A percentile compares a stretch with the other conserved stretches of the same genome.
These are phyloP conservation scores for Cicer pinnatifidum DNA, from an alignment of 306 rosid genomes.

Conservation along the genomic window DNA sequence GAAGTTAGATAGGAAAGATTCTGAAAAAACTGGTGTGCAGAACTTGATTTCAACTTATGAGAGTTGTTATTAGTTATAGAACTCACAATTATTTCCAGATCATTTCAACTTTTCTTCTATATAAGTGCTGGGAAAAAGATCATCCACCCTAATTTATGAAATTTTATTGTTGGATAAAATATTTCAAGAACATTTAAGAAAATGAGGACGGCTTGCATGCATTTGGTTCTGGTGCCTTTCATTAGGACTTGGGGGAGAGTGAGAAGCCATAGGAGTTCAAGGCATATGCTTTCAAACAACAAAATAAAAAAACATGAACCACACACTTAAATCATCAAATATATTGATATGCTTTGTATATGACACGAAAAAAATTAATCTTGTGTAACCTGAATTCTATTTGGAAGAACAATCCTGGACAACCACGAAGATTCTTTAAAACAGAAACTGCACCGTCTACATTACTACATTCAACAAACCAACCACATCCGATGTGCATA, in stretches of 20 bases:
- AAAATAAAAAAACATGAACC: not conserved
- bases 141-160: not conserved
- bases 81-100: not conserved
- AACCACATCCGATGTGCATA: conserved; percentile 67
- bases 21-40: not conserved
- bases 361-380: conserved; percentile 25
- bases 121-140: not conserved
- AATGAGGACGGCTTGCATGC: conserved; percentile 8
- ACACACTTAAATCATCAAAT: conserved; percentile 37
- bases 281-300: conserved; percentile 6
- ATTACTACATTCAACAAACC: conserved; percentile 79
- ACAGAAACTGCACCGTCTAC: conserved; percentile 65
- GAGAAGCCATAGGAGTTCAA: conserved; percentile 26
- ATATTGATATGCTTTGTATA: not conserved
- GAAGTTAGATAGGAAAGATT: conserved; percentile 9
- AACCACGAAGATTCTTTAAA: conserved; percentile 67
- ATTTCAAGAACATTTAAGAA: conserved; percentile 26
- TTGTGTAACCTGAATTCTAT: conserved; percentile 70
- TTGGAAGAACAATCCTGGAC: conserved; percentile 77
- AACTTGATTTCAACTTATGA: not conserved
- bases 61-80: not conserved
- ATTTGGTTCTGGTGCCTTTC: conserved; percentile 19
- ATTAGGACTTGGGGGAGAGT: conserved; percentile 19
- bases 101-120: conserved; percentile 2
- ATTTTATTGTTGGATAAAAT: conserved; percentile 12